These are phyloP conservation scores for Botrytis sinoallii DNA, from an alignment of 2,329 filamentous ascomycete species.

Conservation along the genomic window DNA sequence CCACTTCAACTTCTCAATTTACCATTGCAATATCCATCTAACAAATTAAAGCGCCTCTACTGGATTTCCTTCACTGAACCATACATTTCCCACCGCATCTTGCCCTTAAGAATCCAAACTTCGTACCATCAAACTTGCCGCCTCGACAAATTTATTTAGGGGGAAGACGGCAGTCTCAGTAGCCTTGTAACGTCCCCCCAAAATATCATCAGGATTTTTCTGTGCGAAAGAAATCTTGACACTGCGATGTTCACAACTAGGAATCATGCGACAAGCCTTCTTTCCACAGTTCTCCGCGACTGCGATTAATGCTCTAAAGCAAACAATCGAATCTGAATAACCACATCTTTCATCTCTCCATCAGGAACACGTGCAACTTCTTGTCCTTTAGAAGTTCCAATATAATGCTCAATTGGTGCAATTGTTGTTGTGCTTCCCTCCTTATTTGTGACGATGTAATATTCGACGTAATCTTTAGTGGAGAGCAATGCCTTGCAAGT, in stretches of 20 bases:
- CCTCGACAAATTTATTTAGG: rapidly evolving
- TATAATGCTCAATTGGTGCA: background rate
- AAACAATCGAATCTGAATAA: background rate
- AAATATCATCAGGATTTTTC: background rate
- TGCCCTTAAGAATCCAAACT: background rate
- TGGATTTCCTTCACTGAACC: background rate
- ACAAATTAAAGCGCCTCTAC: background rate
- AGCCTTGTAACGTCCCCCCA: background rate
- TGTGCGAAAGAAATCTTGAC: background rate
- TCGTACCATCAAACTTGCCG: background rate
- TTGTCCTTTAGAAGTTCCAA: background rate
- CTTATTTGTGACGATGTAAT: background rate
- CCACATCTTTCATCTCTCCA: background rate
- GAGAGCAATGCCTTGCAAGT: background rate
- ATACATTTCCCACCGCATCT: background rate
- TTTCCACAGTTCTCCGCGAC: background rate
- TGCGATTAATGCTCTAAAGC: background rate
- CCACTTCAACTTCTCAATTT: background rate
- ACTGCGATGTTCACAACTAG: background rate
- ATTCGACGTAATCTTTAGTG: background rate
- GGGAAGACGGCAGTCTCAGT: background rate
- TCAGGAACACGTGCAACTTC: background rate
- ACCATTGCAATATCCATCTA: background rate
- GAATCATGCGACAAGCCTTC: background rate
- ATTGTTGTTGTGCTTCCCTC: background rate